Evolutionary conservation across 495 filamentous ascomycete genomes (phyloP).

Genomic region (Xylaria grammica): DNA sequence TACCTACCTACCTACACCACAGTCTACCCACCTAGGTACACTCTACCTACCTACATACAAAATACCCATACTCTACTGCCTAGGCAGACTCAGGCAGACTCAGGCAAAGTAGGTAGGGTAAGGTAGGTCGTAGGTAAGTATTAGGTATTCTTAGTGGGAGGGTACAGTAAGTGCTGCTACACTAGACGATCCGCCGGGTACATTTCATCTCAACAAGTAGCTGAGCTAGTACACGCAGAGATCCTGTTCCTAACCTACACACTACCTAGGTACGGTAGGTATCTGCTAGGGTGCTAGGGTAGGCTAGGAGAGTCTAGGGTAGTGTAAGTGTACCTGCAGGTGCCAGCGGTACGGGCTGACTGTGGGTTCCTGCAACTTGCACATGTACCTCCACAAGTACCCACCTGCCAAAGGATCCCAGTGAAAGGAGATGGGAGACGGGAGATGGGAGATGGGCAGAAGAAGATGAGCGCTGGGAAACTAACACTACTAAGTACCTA

Average conservation of each 20-base stretch:
- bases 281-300: background rate
- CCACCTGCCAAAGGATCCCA: slow-evolving; percentile 20
- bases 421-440: background rate
- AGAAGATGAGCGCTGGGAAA: too few relatives aligned
- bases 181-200: slow-evolving; percentile 15
- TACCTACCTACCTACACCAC: too few relatives aligned
- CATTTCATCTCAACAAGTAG: slow-evolving; percentile 10
- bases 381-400: slow-evolving; percentile 23
- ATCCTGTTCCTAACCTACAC: slow-evolving; percentile 15
- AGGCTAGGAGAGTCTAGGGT: background rate
- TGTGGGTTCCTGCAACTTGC: slow-evolving; percentile 25
- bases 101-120: too few relatives aligned
- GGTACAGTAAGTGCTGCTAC: slow-evolving; percentile 18
- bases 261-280: too few relatives aligned
- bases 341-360: slow-evolving; percentile 27
- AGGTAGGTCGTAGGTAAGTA: too few relatives aligned
- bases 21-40: slow-evolving; percentile 13
- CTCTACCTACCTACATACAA: too few relatives aligned
- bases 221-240: slow-evolving; percentile 11
- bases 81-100: too few relatives aligned
- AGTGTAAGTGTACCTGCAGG: slow-evolving; percentile 23
- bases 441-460: slow-evolving; percentile 1
- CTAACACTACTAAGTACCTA: background rate
- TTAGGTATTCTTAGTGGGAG: slow-evolving; percentile 3
- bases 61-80: too few relatives aligned